Evolutionary conservation across 352 stramenopile species (phyloP).

Genomic region (Pythium monospermum): DNA sequence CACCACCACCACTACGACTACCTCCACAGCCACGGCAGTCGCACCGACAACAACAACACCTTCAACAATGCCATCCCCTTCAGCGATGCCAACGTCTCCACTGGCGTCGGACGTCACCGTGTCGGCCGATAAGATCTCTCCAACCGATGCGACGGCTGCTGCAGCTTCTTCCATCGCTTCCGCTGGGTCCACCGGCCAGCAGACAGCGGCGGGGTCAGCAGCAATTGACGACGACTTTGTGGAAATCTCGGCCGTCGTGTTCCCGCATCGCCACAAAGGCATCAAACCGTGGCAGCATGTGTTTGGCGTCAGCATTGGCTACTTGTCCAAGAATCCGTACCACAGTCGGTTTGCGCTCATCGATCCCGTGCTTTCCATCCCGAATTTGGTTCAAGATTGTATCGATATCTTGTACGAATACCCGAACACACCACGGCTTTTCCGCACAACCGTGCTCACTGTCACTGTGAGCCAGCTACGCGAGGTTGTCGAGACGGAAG

Average conservation of each 20-base stretch:
- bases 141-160: slow-evolving; percentile 6
- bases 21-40: slow-evolving; percentile 1
- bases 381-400: slow-evolving; percentile 76
- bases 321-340: slow-evolving; percentile 75
- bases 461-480: slow-evolving; percentile 65
- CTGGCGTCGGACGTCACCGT: slow-evolving; percentile 21
- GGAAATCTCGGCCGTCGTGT: slow-evolving; percentile 47
- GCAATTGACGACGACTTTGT: slow-evolving; percentile 26
- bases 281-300: slow-evolving; percentile 85
- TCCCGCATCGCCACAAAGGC: slow-evolving; percentile 61
- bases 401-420: slow-evolving; percentile 61
- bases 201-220: no score
- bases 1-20: neutral
- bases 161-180: neutral
- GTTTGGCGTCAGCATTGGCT: slow-evolving; percentile 67
- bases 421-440: slow-evolving; percentile 60
- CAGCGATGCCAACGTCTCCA: slow-evolving; percentile 16
- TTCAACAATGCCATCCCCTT: slow-evolving; percentile 3
- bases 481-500: slow-evolving; percentile 69
- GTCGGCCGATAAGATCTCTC: slow-evolving; percentile 20
- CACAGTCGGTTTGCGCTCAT: slow-evolving; percentile 78
- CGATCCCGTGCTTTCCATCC: slow-evolving; percentile 61
- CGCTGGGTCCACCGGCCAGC: no score
- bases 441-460: slow-evolving; percentile 72
- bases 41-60: neutral